Evolutionary conservation across 805 yeast species (phyloP).

Genomic region (Wickerhamomyces chaumierensis): DNA sequence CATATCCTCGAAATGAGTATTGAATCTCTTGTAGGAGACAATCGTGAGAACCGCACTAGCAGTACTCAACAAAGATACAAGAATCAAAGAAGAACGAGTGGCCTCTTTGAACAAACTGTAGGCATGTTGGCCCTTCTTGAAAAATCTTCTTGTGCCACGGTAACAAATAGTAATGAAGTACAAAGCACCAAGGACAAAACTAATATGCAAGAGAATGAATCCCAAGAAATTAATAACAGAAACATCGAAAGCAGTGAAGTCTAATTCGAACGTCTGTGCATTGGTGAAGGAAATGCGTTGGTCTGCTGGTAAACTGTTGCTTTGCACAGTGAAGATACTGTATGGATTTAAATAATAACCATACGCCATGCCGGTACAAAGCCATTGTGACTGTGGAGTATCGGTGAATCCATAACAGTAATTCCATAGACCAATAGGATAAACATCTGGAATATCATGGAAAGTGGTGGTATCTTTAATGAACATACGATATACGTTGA

Average conservation of each 20-base stretch:
- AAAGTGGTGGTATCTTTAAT: neutral
- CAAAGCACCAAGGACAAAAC: neutral
- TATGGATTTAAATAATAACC: neutral
- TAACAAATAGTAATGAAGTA: neutral
- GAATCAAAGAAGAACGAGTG: neutral
- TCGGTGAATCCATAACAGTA: neutral
- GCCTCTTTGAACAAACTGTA: neutral
- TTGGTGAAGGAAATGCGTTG: neutral
- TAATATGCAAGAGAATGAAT: neutral
- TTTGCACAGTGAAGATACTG: neutral
- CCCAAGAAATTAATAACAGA: neutral
- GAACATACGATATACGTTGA: neutral
- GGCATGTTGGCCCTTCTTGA: neutral
- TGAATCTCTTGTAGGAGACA: neutral
- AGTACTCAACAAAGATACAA: neutral
- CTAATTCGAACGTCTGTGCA: neutral
- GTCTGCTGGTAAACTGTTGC: neutral
- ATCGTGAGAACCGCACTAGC: neutral
- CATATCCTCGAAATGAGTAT: neutral
- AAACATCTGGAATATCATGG: neutral
- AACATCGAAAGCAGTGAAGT: neutral
- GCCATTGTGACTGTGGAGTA: neutral
- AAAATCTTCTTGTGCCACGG: neutral
- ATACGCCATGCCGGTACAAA: neutral
- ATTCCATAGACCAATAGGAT: neutral